These are phyloP conservation scores for Fusarium proliferatum DNA, from an alignment of 2,329 filamentous ascomycete species.

Conservation along the genomic window DNA sequence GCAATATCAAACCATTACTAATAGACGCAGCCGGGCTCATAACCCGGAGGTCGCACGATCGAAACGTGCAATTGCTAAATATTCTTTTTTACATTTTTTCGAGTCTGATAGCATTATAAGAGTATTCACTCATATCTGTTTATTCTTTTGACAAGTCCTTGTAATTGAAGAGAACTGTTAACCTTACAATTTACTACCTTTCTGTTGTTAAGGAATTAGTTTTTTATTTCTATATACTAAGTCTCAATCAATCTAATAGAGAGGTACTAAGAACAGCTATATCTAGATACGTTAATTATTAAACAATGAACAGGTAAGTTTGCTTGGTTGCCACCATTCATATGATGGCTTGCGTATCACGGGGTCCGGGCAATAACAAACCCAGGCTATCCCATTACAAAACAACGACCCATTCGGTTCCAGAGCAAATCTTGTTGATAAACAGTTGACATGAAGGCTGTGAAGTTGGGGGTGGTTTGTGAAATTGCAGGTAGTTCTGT, in stretches of 20 bases:
- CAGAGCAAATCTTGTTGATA: neutral
- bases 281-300: neutral
- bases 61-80: neutral
- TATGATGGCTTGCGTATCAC: neutral
- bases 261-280: neutral
- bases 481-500: neutral
- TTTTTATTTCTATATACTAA: neutral
- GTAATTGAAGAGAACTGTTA: neutral
- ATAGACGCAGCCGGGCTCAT: neutral
- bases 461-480: neutral
- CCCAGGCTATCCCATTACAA: neutral
- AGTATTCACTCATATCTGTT: neutral
- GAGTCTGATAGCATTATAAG: neutral
- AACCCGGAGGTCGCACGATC: neutral
- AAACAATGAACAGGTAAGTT: neutral
- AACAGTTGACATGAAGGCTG: neutral
- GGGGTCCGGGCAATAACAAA: neutral
- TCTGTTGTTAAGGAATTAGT: neutral
- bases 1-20: neutral
- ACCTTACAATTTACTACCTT: neutral
- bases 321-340: neutral
- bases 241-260: neutral
- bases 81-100: neutral
- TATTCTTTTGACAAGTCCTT: neutral
- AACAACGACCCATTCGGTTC: neutral